Evolutionary conservation across 495 filamentous ascomycete genomes (phyloP).

Genomic region (Astrothelium subdiscretum): DNA sequence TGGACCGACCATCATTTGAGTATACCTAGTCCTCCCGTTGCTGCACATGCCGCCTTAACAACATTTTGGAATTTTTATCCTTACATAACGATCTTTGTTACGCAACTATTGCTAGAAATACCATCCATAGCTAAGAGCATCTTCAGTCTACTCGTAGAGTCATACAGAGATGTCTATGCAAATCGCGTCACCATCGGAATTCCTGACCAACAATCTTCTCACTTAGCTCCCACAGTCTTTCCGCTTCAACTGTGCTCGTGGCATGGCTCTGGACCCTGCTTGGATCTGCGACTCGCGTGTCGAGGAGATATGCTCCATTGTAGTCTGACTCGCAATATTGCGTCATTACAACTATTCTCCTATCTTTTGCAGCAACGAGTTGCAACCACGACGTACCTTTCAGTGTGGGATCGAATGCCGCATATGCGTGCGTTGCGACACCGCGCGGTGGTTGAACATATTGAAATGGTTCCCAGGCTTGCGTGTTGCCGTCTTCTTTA

Average conservation of each 20-base stretch:
- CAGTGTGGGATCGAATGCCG: conserved; percentile 34
- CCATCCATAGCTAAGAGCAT: too few species aligned
- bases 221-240: conserved; percentile 39
- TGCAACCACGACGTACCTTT: not conserved
- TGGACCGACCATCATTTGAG: too few species aligned
- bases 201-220: conserved; percentile 28
- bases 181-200: not conserved
- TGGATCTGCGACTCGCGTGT: conserved; percentile 5
- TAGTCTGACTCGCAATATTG: not conserved
- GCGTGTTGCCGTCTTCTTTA: conserved; percentile 9
- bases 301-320: conserved; percentile 11
- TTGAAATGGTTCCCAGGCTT: conserved; percentile 9
- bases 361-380: too few species aligned
- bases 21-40: too few species aligned
- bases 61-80: too few species aligned
- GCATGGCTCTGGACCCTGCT: conserved; percentile 5
- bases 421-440: conserved; percentile 32
- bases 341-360: not conserved
- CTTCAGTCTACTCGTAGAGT: too few species aligned
- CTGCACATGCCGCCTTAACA: too few species aligned
- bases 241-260: conserved; percentile 31
- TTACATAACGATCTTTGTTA: too few species aligned
- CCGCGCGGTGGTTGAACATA: conserved; percentile 25
- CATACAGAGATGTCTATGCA: too few species aligned
- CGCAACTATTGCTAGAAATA: too few species aligned